phyloP scores from a whole-genome alignment of 768 basidiomycete species.

The Boletus edulis region DNA sequence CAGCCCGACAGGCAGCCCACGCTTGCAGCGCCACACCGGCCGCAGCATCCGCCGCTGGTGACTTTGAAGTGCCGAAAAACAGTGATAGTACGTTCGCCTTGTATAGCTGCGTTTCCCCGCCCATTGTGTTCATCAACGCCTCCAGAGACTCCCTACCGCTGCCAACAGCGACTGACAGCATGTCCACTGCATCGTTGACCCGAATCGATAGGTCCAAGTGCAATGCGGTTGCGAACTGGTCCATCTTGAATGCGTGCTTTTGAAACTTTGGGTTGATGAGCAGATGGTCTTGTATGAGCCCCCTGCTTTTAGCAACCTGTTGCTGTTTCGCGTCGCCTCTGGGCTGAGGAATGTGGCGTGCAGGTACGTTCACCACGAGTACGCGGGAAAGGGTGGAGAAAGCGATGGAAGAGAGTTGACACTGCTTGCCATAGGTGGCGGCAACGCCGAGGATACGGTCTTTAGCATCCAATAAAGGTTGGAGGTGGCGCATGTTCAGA shows the following conservation, averaged over 20 bases:
- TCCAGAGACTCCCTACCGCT: slow-evolving; percentile 31
- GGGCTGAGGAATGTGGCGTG: slow-evolving; percentile 7
- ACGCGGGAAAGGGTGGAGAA: slow-evolving; percentile 37
- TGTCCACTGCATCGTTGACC: slow-evolving; percentile 38
- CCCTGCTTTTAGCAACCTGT: slow-evolving; percentile 8
- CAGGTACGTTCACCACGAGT: slow-evolving; percentile 34
- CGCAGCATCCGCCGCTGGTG: slow-evolving; percentile 16
- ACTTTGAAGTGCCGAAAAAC: slow-evolving; percentile 23
- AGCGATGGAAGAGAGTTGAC: slow-evolving; percentile 37
- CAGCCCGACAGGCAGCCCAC: slow-evolving; percentile 43
- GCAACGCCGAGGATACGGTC: slow-evolving; percentile 39
- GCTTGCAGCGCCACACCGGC: slow-evolving; percentile 38
- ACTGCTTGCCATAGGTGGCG: slow-evolving; percentile 37
- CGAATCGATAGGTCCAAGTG: slow-evolving; percentile 37
- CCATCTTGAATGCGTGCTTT: slow-evolving; percentile 48
- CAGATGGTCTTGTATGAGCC: slow-evolving; percentile 32
- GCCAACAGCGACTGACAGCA: slow-evolving; percentile 32
- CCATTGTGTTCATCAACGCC: slow-evolving; percentile 37
- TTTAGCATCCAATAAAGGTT: slow-evolving; percentile 29
- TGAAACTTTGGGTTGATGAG: slow-evolving; percentile 26
- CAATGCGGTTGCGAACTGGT: slow-evolving; percentile 40
- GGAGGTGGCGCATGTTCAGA: slow-evolving; percentile 24
- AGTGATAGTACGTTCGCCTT: slow-evolving; percentile 27
- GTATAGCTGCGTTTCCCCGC: slow-evolving; percentile 32
- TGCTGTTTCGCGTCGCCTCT: background rate